These are phyloP conservation scores for Escallonia herrerae DNA, from an alignment of 129 eudicot species.

Conservation along the genomic window DNA sequence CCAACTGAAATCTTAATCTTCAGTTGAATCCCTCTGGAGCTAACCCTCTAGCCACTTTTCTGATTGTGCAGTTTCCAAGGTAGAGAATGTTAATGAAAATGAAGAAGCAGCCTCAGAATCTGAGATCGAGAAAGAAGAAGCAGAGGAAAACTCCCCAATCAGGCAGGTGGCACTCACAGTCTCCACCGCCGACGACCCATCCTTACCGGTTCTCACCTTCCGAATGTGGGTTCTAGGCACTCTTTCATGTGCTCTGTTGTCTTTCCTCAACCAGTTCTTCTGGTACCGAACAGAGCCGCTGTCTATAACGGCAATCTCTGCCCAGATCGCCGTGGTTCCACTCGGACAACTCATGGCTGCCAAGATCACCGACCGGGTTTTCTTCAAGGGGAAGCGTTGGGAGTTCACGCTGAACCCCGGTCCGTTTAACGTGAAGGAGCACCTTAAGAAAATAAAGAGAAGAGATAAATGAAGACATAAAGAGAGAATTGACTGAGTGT, in stretches of 20 bases:
- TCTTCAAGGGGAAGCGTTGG: conserved; percentile 53
- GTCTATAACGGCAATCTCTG: conserved; percentile 90
- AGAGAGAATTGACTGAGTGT: too few relatives aligned
- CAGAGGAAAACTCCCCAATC: conserved; percentile 70
- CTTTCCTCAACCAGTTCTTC: conserved; percentile 88
- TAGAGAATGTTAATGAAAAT: not conserved
- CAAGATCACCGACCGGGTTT: conserved; percentile 49
- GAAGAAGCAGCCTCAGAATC: not conserved
- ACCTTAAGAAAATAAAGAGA: too few relatives aligned
- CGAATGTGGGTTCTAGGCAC: conserved; percentile 95
- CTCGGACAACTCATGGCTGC: conserved; percentile 98
- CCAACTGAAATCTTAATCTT: not conserved
- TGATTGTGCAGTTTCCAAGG: conserved; percentile 12
- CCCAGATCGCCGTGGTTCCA: conserved; percentile 93
- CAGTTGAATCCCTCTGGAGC: not conserved
- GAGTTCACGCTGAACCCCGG: conserved; percentile 93
- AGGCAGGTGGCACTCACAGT: conserved; percentile 95
- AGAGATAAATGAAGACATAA: too few relatives aligned
- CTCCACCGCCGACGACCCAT: conserved; percentile 70
- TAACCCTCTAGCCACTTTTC: not conserved
- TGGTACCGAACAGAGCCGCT: conserved; percentile 96
- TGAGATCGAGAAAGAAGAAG: not conserved
- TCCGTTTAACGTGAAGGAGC: conserved; percentile 88
- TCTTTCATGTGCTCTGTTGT: conserved; percentile 62
- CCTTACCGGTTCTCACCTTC: conserved; percentile 81